Evolutionary conservation across 1,284 basidiomycete genomes (phyloP), one percentile per base, ranked within the genome.

Genomic region (Apiotrichum sp.): DNA sequence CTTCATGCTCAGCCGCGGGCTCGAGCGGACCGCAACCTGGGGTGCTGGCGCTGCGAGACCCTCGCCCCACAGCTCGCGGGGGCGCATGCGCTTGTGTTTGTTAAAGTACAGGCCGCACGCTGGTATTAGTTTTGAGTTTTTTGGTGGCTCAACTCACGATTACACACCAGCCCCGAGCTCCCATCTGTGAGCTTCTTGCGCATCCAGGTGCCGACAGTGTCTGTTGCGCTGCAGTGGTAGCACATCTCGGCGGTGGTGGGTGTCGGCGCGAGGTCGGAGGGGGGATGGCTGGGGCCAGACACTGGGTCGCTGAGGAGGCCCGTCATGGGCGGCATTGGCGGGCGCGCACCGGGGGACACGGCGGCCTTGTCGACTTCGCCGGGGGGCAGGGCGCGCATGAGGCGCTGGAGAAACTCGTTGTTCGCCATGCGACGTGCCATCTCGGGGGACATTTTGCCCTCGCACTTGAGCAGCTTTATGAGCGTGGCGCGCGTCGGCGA

Each of bases 61-160:
- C 11, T 34, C 34, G 11, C 5, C 54, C 70, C 72, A 74, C 39
- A 73, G 48, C 50, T 74, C 72, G 16, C 62, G 61, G 11, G 73
- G 73, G 14, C 73, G 66, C 72, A 74, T 73, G 5, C 57, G 60
- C 52, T 72, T 72, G 51, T 72, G 62, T 47, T 72, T 63, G 59
- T 75, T 75, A 52, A 70, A 75, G 61, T 75, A 73, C 6, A 70
- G 38, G 0, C 72, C 74, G 41, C 74, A 75, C 10, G 67, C 70
- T 74, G 55, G 9, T 6, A 50, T 53, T 43, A 58, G 58, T 39
- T 47, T 2, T 16, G 1, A 4, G 10, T 13, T 22, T 6, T 13
- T 33, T 31, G 33, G 14, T n/a, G 3, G 3, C 41, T 64, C 36
- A 38, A 38, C 72, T 61, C 52, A 74, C 72, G 68, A 54, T 75